Percentiles rank a stretch among this genome's conserved stretches.
Conservation (phyloP, 306 rosid genomes). For the Oemleria cerasiformis region DNA sequence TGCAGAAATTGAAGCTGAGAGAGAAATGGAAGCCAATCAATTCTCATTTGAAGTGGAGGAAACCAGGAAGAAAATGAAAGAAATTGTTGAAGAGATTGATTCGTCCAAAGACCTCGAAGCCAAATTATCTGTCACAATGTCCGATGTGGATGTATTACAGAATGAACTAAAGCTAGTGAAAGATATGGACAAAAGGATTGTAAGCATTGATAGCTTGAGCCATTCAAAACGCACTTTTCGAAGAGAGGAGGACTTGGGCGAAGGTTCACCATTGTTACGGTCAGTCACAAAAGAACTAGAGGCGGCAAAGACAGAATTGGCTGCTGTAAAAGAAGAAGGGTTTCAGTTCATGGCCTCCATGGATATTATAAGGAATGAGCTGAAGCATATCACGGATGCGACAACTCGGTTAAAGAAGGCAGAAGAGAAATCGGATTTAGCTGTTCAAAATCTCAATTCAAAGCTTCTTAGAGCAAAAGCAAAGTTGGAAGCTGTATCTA, state of each 20-base stretch:
- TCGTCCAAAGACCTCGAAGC: conserved; percentile 57
- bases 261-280: conserved; percentile 29
- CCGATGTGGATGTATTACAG: conserved; percentile 62
- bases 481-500: conserved; percentile 63
- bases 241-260: conserved; percentile 36
- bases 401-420: conserved; percentile 43
- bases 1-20: conserved; percentile 47
- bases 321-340: conserved; percentile 57
- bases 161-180: conserved; percentile 51
- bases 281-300: conserved; percentile 52
- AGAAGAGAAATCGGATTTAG: conserved; percentile 41
- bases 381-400: conserved; percentile 50
- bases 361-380: conserved; percentile 85
- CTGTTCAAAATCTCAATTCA: conserved; percentile 50
- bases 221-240: conserved; percentile 26
- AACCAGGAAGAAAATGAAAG: conserved; percentile 40
- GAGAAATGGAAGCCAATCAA: conserved; percentile 49
- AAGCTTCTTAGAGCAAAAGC: conserved; percentile 75
- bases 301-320: conserved; percentile 61
- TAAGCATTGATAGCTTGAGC: conserved; percentile 36
- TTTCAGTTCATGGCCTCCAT: conserved; percentile 80
- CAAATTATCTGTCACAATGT: conserved; percentile 52
- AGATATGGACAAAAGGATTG: conserved; percentile 39
- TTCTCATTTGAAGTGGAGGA: conserved; percentile 42
- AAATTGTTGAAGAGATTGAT: conserved; percentile 45